Conservation (phyloP, 805 yeast species). For the Metschnikowia picachoensis region DNA sequence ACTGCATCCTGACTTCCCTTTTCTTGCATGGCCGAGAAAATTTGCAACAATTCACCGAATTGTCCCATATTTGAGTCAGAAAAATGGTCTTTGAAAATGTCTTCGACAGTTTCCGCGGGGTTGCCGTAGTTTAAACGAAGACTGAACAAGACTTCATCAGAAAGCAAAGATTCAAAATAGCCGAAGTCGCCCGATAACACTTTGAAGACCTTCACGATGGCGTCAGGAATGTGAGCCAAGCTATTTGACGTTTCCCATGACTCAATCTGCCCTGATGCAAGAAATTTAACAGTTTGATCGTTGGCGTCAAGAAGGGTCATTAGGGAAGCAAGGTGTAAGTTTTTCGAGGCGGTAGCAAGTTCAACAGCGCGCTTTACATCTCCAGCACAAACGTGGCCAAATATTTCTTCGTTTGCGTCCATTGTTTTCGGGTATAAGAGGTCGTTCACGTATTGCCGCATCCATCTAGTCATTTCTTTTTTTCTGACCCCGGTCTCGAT, state of each 20-base stretch:
- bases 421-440: too few species aligned
- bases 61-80: background rate
- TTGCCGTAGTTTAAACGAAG: constrained; percentile 63
- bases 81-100: constrained; percentile 1
- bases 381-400: constrained; percentile 48
- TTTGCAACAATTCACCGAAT: constrained; percentile 16
- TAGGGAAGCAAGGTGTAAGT: constrained; percentile 66
- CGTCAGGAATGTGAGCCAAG: constrained; percentile 45
- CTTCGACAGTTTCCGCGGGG: constrained; percentile 10
- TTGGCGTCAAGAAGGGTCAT: constrained; percentile 71
- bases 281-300: constrained; percentile 49
- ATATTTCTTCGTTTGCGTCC: constrained; percentile 39
- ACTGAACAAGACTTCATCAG: constrained; percentile 65
- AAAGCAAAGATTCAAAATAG: constrained; percentile 42
- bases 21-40: constrained; percentile 13
- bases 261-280: constrained; percentile 59
- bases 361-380: constrained; percentile 60
- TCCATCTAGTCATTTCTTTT: too few species aligned
- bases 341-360: constrained; percentile 55
- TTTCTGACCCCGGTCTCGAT: constrained; percentile 24
- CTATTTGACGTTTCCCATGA: constrained; percentile 56
- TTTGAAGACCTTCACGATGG: constrained; percentile 57
- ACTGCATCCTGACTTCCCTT: constrained; percentile 8
- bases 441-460: too few species aligned
- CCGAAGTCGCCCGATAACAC: constrained; percentile 53